Evolutionary conservation across 179 eudicot genomes (phyloP), one percentile per base, ranked within the genome.

Genomic region (Sideroxylon spinosum): DNA sequence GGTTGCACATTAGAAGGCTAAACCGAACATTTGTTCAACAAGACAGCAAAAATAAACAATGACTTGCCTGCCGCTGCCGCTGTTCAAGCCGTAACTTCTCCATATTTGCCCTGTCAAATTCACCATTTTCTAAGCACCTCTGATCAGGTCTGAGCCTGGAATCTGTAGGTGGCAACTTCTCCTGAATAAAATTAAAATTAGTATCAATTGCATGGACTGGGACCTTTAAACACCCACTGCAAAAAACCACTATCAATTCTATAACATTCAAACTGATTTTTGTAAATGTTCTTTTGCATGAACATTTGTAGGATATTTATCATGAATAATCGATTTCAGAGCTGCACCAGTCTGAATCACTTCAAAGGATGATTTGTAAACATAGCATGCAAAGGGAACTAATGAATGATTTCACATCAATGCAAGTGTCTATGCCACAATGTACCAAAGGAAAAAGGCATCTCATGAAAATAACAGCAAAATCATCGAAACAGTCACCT

Each of bases 11-110:
- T 64, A 25, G 37, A 25, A n/a, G 66, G 37, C 68, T 26, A 26
- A 26, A 0, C 68, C 44, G 26, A 64, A 1, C 16, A 64, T 64
- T 64, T 12, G 20, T 61, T 56, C 25, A 11, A 49, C 52, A 4
- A 55, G 79, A 68, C 4, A 25, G 53, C 17, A 4, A 22, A 49
- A 60, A 78, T 5, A 52, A 65, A 7, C 29, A 49, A 79, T 22
- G 4, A 61, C 17, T 68, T 87, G 92, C 98, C 98, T 94, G 98
- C 63, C 98, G 90, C 76, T 90, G 93, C 76, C 89, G 77, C 81
- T 90, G 91, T 89, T 90, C 93, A 9, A 90, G 76, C 37, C 93
- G 81, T 60, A 90, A 81, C 79, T 90, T 90, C 79, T 90, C 93
- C 3, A 86, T 81, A 79, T 90, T 85, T 22, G 93, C 93, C 90